Percentiles rank a stretch among this genome's conserved stretches.
Conservation (phyloP, 1,139 yeast species). For the Meyerozyma carpophila region DNA sequence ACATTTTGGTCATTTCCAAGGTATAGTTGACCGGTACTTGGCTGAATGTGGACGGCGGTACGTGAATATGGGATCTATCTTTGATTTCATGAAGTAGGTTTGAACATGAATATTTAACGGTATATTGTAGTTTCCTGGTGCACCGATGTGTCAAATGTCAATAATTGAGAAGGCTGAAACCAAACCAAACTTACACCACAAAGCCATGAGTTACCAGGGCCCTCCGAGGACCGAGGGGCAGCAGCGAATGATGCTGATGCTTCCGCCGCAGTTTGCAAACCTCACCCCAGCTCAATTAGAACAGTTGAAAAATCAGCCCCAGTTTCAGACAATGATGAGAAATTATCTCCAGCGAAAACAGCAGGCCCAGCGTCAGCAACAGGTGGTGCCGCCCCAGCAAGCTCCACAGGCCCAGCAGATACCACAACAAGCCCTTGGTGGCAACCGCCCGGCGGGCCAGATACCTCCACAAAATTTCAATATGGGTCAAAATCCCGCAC, state of each 20-base stretch:
- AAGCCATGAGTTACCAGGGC: neutral
- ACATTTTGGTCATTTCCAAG: conserved; percentile 49
- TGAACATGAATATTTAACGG: neutral
- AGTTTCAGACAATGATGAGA: conserved; percentile 36
- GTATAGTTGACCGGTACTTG: conserved; percentile 71
- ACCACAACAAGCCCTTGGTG: conserved; percentile 12
- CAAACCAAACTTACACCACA: neutral
- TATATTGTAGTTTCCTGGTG: neutral
- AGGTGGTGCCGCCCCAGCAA: conserved; percentile 18
- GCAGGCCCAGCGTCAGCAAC: conserved; percentile 29
- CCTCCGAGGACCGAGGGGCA: neutral
- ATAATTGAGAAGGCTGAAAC: neutral
- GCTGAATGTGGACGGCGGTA: conserved; percentile 85
- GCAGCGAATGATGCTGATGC: conserved; percentile 11
- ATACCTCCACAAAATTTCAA: conserved; percentile 3
- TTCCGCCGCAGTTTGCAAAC: conserved; percentile 38
- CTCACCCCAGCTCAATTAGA: conserved; percentile 43
- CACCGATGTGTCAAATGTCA: neutral
- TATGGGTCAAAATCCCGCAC: conserved; percentile 1
- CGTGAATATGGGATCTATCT: conserved; percentile 81
- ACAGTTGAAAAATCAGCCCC: conserved; percentile 45
- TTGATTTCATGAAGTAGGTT: conserved; percentile 46
- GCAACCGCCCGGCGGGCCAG: conserved; percentile 1
- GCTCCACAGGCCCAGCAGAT: conserved; percentile 1
- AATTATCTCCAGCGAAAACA: conserved; percentile 36